phyloP scores from a whole-genome alignment of 139 green algal species.

The Chlorella sorokiniana region DNA sequence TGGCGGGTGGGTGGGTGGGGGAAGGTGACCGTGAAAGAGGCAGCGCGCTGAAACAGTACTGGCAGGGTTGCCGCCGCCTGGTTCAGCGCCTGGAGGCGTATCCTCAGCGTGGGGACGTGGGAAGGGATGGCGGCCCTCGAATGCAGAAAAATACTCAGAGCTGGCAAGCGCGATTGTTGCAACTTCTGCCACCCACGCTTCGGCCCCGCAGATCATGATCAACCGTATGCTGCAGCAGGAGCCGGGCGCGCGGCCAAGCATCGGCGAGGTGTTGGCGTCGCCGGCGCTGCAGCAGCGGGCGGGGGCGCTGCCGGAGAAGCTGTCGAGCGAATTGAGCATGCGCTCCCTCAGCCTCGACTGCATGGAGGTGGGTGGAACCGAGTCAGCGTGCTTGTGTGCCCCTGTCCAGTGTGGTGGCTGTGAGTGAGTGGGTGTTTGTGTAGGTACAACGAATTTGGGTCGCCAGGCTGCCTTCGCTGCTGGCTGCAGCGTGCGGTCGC shows the following conservation, averaged over 20 bases:
- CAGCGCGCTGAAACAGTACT: too few relatives aligned
- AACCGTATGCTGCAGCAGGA: conserved; percentile 2
- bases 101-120: background rate
- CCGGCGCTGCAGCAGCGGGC: conserved; percentile 1
- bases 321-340: background rate
- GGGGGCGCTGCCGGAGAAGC: background rate
- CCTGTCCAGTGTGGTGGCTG: too few relatives aligned
- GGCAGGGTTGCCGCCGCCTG: too few relatives aligned
- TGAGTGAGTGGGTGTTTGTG: background rate
- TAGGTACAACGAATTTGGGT: too few relatives aligned
- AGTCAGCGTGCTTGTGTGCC: background rate
- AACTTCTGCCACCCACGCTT: background rate
- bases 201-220: background rate
- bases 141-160: background rate
- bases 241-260: background rate
- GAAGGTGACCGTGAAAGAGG: too few relatives aligned
- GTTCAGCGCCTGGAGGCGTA: conserved; percentile 14
- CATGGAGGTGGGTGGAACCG: conserved; percentile 1
- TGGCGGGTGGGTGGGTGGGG: too few relatives aligned
- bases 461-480: too few relatives aligned
- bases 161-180: background rate
- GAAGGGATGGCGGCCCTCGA: background rate
- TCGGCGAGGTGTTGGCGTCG: background rate
- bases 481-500: too few relatives aligned
- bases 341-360: background rate